phyloP scores from a whole-genome alignment of 192 early-diverging fungal species.

The Coemansia sp. region DNA sequence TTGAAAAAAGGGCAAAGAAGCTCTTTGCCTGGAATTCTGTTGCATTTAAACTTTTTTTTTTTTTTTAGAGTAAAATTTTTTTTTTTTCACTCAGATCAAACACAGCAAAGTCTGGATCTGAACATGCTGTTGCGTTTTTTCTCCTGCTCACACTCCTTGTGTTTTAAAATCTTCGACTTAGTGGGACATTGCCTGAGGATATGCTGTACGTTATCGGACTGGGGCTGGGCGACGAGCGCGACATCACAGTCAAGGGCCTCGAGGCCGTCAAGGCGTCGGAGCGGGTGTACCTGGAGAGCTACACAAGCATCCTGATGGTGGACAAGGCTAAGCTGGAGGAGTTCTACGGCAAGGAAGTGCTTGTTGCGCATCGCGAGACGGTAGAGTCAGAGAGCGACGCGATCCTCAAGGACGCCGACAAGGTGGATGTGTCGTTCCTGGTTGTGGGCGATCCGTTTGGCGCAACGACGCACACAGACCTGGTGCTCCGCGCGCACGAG shows the following conservation, averaged over 20 bases:
- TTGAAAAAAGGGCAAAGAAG: not conserved
- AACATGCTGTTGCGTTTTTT: not conserved
- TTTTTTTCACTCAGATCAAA: not conserved
- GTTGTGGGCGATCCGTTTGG: conserved; percentile 98
- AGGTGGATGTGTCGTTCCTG: conserved; percentile 89
- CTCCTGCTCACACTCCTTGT: not conserved
- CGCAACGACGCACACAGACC: conserved; percentile 97
- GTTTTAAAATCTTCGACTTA: too few species aligned
- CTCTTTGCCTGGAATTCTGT: not conserved
- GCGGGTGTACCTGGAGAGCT: conserved; percentile 92
- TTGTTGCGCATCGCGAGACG: conserved; percentile 95
- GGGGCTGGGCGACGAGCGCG: conserved; percentile 93
- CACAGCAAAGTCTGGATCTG: too few species aligned
- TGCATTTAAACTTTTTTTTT: not conserved
- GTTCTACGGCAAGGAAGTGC: conserved; percentile 84
- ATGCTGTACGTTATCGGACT: conserved; percentile 92
- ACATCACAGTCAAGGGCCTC: conserved; percentile 96
- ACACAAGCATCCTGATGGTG: conserved; percentile 93
- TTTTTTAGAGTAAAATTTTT: not conserved
- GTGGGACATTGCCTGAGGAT: not conserved
- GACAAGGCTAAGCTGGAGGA: conserved; percentile 71
- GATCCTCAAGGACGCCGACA: conserved; percentile 87
- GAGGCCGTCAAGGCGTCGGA: conserved; percentile 86
- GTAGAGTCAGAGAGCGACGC: conserved; percentile 90
- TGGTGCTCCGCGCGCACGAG: conserved; percentile 92